A percentile compares a stretch with the other conserved stretches of the same genome.
phyloP scores from a whole-genome alignment of 768 basidiomycete genomes.

The Kwoniella sp. region DNA sequence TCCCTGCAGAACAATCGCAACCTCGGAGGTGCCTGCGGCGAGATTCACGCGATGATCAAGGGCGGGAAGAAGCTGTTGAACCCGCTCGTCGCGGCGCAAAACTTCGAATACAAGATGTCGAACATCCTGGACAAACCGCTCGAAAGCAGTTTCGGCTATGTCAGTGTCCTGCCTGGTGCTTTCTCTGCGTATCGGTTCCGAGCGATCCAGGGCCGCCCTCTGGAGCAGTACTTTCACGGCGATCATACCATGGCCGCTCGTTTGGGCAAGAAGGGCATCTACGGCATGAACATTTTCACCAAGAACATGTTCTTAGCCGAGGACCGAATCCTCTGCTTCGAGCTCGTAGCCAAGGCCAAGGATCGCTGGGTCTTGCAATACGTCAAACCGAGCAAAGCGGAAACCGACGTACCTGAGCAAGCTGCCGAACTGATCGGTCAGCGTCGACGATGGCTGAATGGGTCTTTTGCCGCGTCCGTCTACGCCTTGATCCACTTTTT shows the following conservation, averaged over 20 bases:
- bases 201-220: constrained; percentile 41
- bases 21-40: constrained; percentile 45
- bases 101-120: constrained; percentile 48
- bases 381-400: constrained; percentile 45
- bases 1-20: constrained; percentile 35
- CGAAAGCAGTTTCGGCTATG: constrained; percentile 43
- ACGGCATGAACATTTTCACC: constrained; percentile 76
- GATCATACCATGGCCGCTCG: constrained; percentile 66
- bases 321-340: constrained; percentile 25
- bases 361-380: constrained; percentile 47
- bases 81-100: constrained; percentile 44
- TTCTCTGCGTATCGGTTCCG: constrained; percentile 46
- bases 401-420: constrained; percentile 46
- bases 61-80: constrained; percentile 41
- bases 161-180: constrained; percentile 44
- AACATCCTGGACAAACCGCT: constrained; percentile 47
- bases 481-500: constrained; percentile 43
- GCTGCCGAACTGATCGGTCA: constrained; percentile 47
- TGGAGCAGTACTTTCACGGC: constrained; percentile 44
- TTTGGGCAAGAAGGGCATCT: constrained; percentile 85
- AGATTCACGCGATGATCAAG: constrained; percentile 39
- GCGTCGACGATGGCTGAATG: constrained; percentile 50
- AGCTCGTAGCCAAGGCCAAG: constrained; percentile 40
- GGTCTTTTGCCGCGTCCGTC: constrained; percentile 43
- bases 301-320: constrained; percentile 91